Evolutionary conservation across 192 early-diverging fungal species (phyloP).

Genomic region (Coemansia sp.): DNA sequence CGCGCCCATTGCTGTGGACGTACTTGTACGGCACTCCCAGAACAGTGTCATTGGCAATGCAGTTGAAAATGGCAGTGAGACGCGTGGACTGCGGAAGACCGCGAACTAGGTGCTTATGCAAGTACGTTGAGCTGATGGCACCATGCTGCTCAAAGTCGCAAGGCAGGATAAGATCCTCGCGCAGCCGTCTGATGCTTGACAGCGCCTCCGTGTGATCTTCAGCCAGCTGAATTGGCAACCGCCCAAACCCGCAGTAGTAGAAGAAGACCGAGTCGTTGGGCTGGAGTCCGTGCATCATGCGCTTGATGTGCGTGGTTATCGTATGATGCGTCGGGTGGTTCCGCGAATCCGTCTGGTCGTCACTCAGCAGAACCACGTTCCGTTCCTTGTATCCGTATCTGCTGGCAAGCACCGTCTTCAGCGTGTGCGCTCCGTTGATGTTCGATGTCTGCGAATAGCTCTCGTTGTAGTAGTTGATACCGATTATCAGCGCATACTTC

Average conservation of each 20-base stretch:
- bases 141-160: constrained; percentile 70
- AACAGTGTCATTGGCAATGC: constrained; percentile 67
- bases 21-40: constrained; percentile 66
- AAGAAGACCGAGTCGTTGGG: constrained; percentile 77
- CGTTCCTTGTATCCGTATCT: constrained; percentile 60
- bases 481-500: constrained; percentile 58
- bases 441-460: constrained; percentile 57
- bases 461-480: constrained; percentile 60
- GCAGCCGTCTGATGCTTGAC: constrained; percentile 56
- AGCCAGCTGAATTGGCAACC: constrained; percentile 39
- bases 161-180: constrained; percentile 73
- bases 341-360: constrained; percentile 59
- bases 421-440: constrained; percentile 57
- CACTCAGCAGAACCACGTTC: constrained; percentile 67
- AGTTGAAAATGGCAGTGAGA: constrained; percentile 75
- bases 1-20: constrained; percentile 37
- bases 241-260: constrained; percentile 76
- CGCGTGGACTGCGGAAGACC: constrained; percentile 68
- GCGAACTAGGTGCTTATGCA: constrained; percentile 64
- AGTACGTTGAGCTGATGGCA: constrained; percentile 67
- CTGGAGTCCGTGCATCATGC: constrained; percentile 65
- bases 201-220: constrained; percentile 32
- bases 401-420: constrained; percentile 60
- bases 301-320: constrained; percentile 64
- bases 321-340: constrained; percentile 56